Evolutionary conservation across 257 asterid genomes (phyloP).

Genomic region (Ehretia macrophylla): DNA sequence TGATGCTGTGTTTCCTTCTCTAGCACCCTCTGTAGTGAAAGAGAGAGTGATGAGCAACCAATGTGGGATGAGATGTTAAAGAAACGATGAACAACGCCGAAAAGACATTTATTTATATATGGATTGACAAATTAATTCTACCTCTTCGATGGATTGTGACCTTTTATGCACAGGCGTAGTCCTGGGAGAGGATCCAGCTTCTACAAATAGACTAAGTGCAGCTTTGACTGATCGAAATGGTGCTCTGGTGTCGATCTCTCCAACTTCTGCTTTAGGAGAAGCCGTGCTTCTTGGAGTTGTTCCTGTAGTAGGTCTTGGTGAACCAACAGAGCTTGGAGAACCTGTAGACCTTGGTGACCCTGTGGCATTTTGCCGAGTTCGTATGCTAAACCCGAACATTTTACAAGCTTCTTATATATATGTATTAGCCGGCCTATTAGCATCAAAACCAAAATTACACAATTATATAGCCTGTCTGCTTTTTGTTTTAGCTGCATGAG

Average conservation of each 20-base stretch:
- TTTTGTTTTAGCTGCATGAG: no score
- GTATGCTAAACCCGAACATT: slow-evolving; percentile 45
- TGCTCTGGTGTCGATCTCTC: slow-evolving; percentile 66
- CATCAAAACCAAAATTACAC: neutral
- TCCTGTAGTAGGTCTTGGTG: slow-evolving; percentile 27
- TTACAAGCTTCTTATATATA: neutral
- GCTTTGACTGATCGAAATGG: slow-evolving; percentile 83
- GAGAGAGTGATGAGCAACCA: neutral
- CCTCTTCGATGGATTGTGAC: slow-evolving; percentile 64
- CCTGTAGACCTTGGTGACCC: slow-evolving; percentile 18
- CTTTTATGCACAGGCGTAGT: slow-evolving; percentile 21
- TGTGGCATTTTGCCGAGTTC: slow-evolving; percentile 30
- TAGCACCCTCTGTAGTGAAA: slow-evolving; percentile 56
- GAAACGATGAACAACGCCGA: neutral
- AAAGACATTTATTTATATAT: neutral
- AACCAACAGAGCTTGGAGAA: slow-evolving; percentile 22
- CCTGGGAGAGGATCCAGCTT: slow-evolving; percentile 28
- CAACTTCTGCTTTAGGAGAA: slow-evolving; percentile 48
- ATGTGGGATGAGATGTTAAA: neutral
- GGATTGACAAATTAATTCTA: neutral
- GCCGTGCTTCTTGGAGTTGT: slow-evolving; percentile 28
- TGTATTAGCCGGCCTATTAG: slow-evolving; percentile 19
- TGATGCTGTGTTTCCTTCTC: slow-evolving; percentile 76
- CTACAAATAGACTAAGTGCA: slow-evolving; percentile 67
- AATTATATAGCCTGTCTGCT: no score